Evolutionary conservation across 1,139 yeast species (phyloP), one percentile per base, ranked within the genome.

Genomic region (Debaryomycetaceae sp.): DNA sequence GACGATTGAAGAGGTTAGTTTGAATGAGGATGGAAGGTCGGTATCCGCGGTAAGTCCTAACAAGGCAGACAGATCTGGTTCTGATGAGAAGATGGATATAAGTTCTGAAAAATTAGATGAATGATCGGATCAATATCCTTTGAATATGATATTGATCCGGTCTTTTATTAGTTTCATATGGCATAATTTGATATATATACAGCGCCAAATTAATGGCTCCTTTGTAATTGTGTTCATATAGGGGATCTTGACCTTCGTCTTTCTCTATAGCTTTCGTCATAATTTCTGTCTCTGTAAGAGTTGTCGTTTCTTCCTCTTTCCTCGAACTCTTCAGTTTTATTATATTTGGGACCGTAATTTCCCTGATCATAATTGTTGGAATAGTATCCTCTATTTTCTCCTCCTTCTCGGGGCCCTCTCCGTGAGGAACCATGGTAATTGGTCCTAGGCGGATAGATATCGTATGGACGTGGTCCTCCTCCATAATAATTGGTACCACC

Each of bases 201-300:
- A 13, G 17, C 4, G n/a, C 31, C 31, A 33, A n/a, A n/a, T 19
- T 32, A 30, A 24, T 19, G 14, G n/a, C n/a, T n/a, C n/a, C n/a
- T 22, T 30, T 28, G 9, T 33, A 28, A 4, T 26, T 22, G 19
- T 31, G 17, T n/a, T 36, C 41, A 44, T 41, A 38, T 36, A 14
- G 51, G 52, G 9, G 52, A 49, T 34, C 49, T 40, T 11, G 54
- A 50, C 40, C 58, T 48, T 11, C 51, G 43, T 34, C 58, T 47
- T 8, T 39, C 41, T 36, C 49, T 45, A 17, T 14, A 34, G 22
- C 33, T 31, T 17, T 37, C 34, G 26, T 36, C 26, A 33, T 38
- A 34, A 14, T 49, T 43, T 41, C 52, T 43, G 7, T 43, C 42
- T 30, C 53, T 44, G 31, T 41, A 28, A 37, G 48, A 37, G 13